Evolutionary conservation across 2,329 filamentous ascomycete species (phyloP).

Genomic region (Ramichloridium luteum): DNA sequence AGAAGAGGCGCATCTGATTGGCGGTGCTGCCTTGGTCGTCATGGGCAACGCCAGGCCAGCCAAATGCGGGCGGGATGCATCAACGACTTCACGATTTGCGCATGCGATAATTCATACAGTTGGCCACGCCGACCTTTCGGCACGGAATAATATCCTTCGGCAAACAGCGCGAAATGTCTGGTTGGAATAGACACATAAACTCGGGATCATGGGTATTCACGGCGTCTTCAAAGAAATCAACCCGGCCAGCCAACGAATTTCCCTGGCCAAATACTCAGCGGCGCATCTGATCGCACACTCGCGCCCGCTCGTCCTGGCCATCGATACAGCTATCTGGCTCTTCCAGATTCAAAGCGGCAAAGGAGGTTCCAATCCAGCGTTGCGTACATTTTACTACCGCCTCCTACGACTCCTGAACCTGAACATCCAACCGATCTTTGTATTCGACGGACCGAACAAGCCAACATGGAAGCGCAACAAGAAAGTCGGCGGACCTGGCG

Average conservation of each 20-base stretch:
- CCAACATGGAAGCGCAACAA: constrained; percentile 84
- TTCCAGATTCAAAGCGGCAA: constrained; percentile 81
- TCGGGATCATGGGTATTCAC: constrained; percentile 12
- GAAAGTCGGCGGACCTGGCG: constrained; percentile 45
- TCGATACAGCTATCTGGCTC: constrained; percentile 95
- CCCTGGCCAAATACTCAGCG: constrained; percentile 70
- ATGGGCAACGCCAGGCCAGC: background rate
- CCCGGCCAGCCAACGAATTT: constrained; percentile 55
- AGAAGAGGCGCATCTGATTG: too few species aligned
- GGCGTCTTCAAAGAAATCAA: constrained; percentile 90
- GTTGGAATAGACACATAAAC: too few species aligned
- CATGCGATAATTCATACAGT: too few species aligned
- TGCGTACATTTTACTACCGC: constrained; percentile 87
- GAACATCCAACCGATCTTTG: constrained; percentile 76
- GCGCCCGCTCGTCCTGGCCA: constrained; percentile 70
- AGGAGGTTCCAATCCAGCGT: constrained; percentile 77
- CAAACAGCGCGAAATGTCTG: background rate
- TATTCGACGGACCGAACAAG: constrained; percentile 79
- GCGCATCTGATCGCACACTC: constrained; percentile 59
- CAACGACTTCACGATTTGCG: too few species aligned
- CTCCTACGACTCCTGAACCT: constrained; percentile 63
- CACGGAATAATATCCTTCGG: too few species aligned
- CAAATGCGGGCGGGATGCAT: too few species aligned
- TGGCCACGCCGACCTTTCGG: too few species aligned
- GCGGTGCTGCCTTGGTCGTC: background rate